Conservation (phyloP, 2,329 filamentous ascomycete species). For the Bipolaris victoriae region DNA sequence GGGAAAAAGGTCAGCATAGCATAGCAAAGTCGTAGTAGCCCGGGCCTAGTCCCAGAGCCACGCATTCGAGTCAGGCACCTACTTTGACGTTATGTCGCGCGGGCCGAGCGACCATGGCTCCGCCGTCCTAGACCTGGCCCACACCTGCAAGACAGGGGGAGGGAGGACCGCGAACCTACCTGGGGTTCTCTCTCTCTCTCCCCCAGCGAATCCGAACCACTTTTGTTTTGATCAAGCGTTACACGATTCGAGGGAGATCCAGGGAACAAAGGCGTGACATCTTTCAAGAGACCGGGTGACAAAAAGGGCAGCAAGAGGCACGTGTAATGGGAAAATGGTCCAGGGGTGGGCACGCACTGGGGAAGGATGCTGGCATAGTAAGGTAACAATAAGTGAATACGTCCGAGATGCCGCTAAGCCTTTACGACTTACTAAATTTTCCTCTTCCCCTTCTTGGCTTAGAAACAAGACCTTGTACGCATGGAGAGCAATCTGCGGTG, state of each 20-base stretch:
- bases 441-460: neutral
- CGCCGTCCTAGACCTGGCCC: neutral
- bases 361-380: neutral
- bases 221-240: neutral
- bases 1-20: neutral
- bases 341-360: too few species aligned
- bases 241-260: too few species aligned
- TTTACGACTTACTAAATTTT: neutral
- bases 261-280: too few species aligned
- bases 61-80: neutral
- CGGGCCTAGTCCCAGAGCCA: neutral
- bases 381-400: neutral
- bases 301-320: too few species aligned
- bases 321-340: too few species aligned
- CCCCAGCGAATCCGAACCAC: neutral
- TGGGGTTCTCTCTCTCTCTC: neutral
- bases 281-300: too few species aligned
- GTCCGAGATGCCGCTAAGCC: neutral
- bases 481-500: neutral
- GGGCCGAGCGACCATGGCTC: neutral
- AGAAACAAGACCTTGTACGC: neutral
- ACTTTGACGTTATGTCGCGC: conserved; percentile 2
- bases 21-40: neutral
- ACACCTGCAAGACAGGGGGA: neutral
- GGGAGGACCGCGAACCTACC: neutral